These are phyloP conservation scores for Irpex sp. DNA, from an alignment of 1,284 basidiomycete genomes.

Conservation along the genomic window DNA sequence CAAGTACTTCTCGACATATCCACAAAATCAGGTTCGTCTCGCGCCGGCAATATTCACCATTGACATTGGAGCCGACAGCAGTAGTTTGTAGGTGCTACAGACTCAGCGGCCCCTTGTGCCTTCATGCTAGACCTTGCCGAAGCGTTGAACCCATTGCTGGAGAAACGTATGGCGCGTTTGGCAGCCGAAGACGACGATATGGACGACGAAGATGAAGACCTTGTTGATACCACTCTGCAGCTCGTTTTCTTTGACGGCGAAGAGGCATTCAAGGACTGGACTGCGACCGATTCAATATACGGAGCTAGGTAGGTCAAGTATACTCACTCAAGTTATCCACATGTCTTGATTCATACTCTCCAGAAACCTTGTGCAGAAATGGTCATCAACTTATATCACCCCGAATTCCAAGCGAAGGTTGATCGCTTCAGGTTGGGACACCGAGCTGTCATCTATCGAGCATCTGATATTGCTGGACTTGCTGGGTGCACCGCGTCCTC, in stretches of 20 bases:
- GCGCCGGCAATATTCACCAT: not conserved
- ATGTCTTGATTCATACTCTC: not conserved
- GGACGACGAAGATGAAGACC: slow-evolving; percentile 70
- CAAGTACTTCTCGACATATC: slow-evolving; percentile 79
- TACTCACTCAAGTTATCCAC: not conserved
- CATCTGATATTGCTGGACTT: slow-evolving; percentile 90
- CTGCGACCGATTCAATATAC: slow-evolving; percentile 87
- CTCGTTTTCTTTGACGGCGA: slow-evolving; percentile 99
- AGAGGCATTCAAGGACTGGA: slow-evolving; percentile 94
- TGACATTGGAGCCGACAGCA: slow-evolving; percentile 14
- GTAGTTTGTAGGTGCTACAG: slow-evolving; percentile 96
- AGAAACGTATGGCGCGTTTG: slow-evolving; percentile 55
- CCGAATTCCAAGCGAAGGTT: slow-evolving; percentile 61
- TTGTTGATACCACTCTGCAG: slow-evolving; percentile 83
- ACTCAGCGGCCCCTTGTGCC: slow-evolving; percentile 94
- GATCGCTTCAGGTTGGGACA: slow-evolving; percentile 43
- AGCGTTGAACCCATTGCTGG: slow-evolving; percentile 67
- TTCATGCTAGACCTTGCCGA: slow-evolving; percentile 91
- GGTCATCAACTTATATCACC: slow-evolving; percentile 67
- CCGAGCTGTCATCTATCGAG: slow-evolving; percentile 78
- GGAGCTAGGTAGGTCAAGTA: slow-evolving; percentile 69
- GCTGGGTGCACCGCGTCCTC: slow-evolving; percentile 71
- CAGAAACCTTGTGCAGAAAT: slow-evolving; percentile 84
- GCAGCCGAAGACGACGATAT: slow-evolving; percentile 46
- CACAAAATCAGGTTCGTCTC: slow-evolving; percentile 61